These are phyloP conservation scores for Anthracocystis setariae DNA, from an alignment of 1,284 basidiomycete species.

Conservation along the genomic window DNA sequence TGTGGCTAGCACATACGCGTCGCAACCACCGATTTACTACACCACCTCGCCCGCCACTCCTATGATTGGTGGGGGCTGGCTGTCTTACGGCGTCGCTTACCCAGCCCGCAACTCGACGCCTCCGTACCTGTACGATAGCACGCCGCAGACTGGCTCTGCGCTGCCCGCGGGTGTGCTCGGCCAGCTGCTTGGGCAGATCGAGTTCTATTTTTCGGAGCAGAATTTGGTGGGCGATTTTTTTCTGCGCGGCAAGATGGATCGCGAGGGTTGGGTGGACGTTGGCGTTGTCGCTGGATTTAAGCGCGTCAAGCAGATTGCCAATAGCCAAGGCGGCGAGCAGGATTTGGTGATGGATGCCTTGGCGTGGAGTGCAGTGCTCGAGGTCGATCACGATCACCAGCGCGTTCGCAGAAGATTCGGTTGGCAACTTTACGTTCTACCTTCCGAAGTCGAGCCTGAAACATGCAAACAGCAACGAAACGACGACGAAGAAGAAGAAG, in stretches of 20 bases:
- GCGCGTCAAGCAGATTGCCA: slow-evolving; percentile 42
- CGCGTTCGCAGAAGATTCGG: slow-evolving; percentile 46
- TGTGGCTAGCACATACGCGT: no score
- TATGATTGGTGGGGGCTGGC: background rate
- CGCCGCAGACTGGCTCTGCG: background rate
- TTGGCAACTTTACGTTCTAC: slow-evolving; percentile 52
- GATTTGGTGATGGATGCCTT: slow-evolving; percentile 45
- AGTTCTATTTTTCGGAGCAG: slow-evolving; percentile 63
- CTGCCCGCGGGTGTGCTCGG: slow-evolving; percentile 3
- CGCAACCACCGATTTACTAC: background rate
- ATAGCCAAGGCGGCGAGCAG: slow-evolving; percentile 5
- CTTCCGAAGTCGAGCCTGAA: background rate
- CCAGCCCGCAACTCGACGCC: background rate
- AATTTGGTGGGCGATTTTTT: slow-evolving; percentile 63
- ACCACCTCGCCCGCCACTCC: background rate
- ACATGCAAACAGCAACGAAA: background rate
- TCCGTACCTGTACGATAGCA: slow-evolving; percentile 2
- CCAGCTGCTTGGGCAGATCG: slow-evolving; percentile 58
- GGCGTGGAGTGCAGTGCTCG: slow-evolving; percentile 41
- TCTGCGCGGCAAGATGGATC: slow-evolving; percentile 60
- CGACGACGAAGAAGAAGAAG: slow-evolving; percentile 15
- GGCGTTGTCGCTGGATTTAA: slow-evolving; percentile 54
- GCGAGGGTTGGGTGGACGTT: slow-evolving; percentile 58
- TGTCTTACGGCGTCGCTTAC: background rate
- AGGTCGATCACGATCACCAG: slow-evolving; percentile 38